These are phyloP conservation scores for Teunomyces tritomae DNA, from an alignment of 805 yeast species.

Conservation along the genomic window DNA sequence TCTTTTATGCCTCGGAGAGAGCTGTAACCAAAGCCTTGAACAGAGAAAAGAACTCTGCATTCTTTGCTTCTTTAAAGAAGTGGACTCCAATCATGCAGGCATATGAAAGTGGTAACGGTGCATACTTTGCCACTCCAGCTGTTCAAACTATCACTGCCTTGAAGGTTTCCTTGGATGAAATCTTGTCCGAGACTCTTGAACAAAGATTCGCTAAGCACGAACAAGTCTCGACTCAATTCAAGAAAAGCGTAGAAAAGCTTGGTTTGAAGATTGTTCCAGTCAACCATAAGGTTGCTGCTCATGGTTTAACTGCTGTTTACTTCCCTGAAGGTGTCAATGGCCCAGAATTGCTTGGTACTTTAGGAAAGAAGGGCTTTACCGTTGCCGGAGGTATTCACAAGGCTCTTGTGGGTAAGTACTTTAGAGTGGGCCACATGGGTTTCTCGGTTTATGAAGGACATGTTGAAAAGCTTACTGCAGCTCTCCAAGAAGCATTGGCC, in stretches of 20 bases:
- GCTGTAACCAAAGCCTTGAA: conserved; percentile 62
- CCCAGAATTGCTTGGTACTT: conserved; percentile 55
- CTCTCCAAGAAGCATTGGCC: conserved; percentile 37
- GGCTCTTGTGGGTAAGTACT: conserved; percentile 75
- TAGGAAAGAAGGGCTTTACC: conserved; percentile 65
- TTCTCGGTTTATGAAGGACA: conserved; percentile 52
- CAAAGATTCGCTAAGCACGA: conserved; percentile 63
- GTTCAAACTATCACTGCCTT: conserved; percentile 82
- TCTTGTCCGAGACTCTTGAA: conserved; percentile 54
- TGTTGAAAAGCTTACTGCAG: conserved; percentile 30
- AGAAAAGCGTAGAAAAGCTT: conserved; percentile 50
- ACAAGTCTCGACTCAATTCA: conserved; percentile 62
- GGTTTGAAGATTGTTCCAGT: conserved; percentile 73
- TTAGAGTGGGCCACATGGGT: conserved; percentile 97
- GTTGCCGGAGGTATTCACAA: conserved; percentile 90
- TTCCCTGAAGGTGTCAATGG: conserved; percentile 75
- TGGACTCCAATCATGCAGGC: conserved; percentile 90
- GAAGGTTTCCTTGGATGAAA: conserved; percentile 70
- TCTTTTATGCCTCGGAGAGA: conserved; percentile 71
- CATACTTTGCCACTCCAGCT: conserved; percentile 97
- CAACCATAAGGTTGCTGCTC: conserved; percentile 62
- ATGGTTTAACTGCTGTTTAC: conserved; percentile 83
- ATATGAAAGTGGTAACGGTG: conserved; percentile 73
- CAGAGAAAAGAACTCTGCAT: conserved; percentile 49
- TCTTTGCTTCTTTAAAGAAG: conserved; percentile 69